phyloP scores from a whole-genome alignment of 2,329 filamentous ascomycete species.

The Fusarium vanettenii region DNA sequence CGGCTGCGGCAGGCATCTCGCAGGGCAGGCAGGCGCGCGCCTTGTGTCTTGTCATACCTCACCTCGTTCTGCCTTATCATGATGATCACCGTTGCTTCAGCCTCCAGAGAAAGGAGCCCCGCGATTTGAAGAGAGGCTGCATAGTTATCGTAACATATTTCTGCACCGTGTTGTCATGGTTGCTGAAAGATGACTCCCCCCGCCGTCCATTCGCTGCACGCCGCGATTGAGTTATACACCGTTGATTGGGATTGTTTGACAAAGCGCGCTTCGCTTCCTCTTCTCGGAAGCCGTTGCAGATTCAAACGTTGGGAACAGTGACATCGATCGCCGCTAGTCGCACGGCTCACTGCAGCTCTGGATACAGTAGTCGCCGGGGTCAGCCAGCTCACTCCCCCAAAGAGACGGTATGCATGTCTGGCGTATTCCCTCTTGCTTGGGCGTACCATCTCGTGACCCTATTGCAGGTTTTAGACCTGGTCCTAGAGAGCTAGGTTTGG shows the following conservation, averaged over 20 bases:
- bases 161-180: constrained; percentile 23
- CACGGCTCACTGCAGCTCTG: constrained; percentile 18
- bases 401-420: constrained; percentile 18
- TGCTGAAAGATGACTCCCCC: constrained; percentile 25
- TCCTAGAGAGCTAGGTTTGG: background rate
- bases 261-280: background rate
- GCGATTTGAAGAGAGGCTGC: background rate
- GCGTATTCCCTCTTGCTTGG: constrained; percentile 14
- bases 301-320: constrained; percentile 1
- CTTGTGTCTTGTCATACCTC: background rate
- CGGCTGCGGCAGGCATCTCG: constrained; percentile 33
- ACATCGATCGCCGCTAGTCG: constrained; percentile 5
- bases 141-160: constrained; percentile 4
- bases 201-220: constrained; percentile 15
- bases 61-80: constrained; percentile 22
- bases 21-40: background rate
- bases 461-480: constrained; percentile 26
- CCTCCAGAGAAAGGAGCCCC: constrained; percentile 8
- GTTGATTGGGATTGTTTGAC: background rate
- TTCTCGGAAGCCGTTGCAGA: constrained; percentile 24
- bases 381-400: constrained; percentile 18
- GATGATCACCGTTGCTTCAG: constrained; percentile 9
- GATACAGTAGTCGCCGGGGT: constrained; percentile 3
- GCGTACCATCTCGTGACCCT: constrained; percentile 31
- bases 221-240: constrained; percentile 12